Base-by-base conservation (phyloP, 2,329 filamentous ascomycete genomes). In the Xenoacremonium recifei region DNA sequence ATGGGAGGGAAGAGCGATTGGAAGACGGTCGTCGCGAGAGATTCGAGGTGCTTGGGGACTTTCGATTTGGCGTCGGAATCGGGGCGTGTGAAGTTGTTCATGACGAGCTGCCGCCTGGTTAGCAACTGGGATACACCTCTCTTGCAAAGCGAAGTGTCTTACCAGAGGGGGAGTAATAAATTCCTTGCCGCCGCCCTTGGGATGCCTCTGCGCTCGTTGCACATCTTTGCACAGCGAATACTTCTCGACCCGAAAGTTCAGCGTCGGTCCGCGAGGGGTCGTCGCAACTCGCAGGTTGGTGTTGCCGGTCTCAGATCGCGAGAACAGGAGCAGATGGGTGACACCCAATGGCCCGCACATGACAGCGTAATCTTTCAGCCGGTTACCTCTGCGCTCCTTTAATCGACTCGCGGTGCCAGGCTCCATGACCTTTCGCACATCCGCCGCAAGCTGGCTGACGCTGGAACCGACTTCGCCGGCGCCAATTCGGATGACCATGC, bases 401-500 rank as follows among this genome's bases (percentile, higher is more conserved):
- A 99, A 67, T 45, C 92, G 80, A 48, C 84, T 85, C 4, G 93
- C 93, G 4, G 93, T 99, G 40, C 90, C 88, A 1, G 93, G 93
- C 68, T 97, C 90, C 90, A 99, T 95, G 71, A 97, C 92, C 41
- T 78, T 77, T 57, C 93, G 84, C 45, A 97, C 87, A 70, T 99
- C 93, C 55, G 87, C 84, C 17, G 92, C 91, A 55, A 99, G 75
- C 69, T 97, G 91, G 64, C 85, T 92, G 57, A 99, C 80, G 64
- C 87, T 95, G 45, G 89, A 82, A 44, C 93, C 93, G 39, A 99
- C 89, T 63, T 96, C 89, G 58, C 90, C 87, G 56, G 91, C 92
- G 57, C 93, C 93, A 59, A 96, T 91, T 55, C 93, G 88, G 67
- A 99, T 96, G 44, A 99, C 92, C 92, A 99, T 96, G 64, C 87